Base-by-base conservation (phyloP, 768 basidiomycete genomes). In the Boletus rubroflammeus region DNA sequence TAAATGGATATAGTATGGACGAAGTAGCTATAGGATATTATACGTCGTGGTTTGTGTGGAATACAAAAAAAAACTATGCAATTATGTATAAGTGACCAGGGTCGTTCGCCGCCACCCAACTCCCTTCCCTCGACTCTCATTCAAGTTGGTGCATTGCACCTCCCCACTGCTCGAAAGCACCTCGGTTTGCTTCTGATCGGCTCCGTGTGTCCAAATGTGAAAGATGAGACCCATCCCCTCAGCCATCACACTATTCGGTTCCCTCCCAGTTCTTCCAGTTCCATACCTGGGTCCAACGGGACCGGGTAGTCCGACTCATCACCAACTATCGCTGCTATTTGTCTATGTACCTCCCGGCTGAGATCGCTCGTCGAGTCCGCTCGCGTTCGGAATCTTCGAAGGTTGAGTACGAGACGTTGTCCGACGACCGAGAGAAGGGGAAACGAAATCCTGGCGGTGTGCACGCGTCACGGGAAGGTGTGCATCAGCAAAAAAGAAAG, bases 341-440 rank as follows among this genome's bases (percentile, higher is more conserved):
- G 62, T 50, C 62, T 23, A 9, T 26, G 39, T 21, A 61, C 29
- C 26, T 61, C 47, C 3, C 25, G 44, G 29, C 47, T 64, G 21
- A 67, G 3, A 11, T 68, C 49, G 44, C 36, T 38, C 2, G 48
- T 64, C 36, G 53, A 38, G 29, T 61, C 47, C 0, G 43, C 45
- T 1, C 5, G 47, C 19, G 25, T 15, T 21, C 45, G 53, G 4
- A 63, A 58, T 57, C 36, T 26, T 13, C 50, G 54, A 15, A 61
- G 60, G 51, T 61, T 67, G 51, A 61, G 54, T 32, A 59, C 63
- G 49, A 61, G 66, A 43, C 59, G 70, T 54, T 55, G 68, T 47
- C 51, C 67, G 45, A 55, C 52, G 38, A 66, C 17, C 2, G 49
- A 35, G 9, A 64, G 13, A 6, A 63, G 13, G 1, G 61, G 55